Base-by-base conservation (phyloP, 257 asterid genomes). In the Lavandula angustifolia region DNA sequence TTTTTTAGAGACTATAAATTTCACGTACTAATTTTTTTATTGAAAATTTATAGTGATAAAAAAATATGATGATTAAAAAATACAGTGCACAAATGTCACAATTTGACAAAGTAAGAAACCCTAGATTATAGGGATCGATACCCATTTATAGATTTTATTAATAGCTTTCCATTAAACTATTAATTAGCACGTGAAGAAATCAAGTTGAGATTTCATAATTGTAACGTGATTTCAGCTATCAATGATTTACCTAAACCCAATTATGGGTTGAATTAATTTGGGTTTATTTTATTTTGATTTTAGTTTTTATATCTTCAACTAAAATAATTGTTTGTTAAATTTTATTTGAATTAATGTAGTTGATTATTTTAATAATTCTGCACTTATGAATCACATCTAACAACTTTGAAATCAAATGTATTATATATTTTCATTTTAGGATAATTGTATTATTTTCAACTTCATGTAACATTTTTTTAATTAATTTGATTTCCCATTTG, bases 61-160 rank as follows among this genome's bases (percentile, higher is more conserved):
- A 22, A 22, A 22, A 22, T 22, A 2, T 22, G 27, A 22, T 22
- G 27, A 22, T 2, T 22, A 22, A 22, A 22, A 22, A 22, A 22
- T 22, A 22, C 27, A 37, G 42, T 37, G 4, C 8, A 6, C 52
- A 60, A 41, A 46, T 12, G 57, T 62, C 57, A 32, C 14, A 34
- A 8, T 13, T 43, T 47, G 48, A 43, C 41, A 43, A 44, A 60
- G 29, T 38, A 44, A 60, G 42, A 35, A 48, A 14, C 8, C 58
- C 33, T 12, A 42, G 41, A 60, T 41, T 41, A 35, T 62, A 63
- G 31, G 46, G 58, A 63, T 63, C 32, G 7, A 32, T 16, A 35
- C 10, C n/a, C 49, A 49, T 62, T 62, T 62, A 27, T 50, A 17
- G 33, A 62, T 14, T 32, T 5, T 63, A 17, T 17, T 17, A 3